Conservation (phyloP, 1,284 basidiomycete genomes). For the Rhodofomes roseus region DNA sequence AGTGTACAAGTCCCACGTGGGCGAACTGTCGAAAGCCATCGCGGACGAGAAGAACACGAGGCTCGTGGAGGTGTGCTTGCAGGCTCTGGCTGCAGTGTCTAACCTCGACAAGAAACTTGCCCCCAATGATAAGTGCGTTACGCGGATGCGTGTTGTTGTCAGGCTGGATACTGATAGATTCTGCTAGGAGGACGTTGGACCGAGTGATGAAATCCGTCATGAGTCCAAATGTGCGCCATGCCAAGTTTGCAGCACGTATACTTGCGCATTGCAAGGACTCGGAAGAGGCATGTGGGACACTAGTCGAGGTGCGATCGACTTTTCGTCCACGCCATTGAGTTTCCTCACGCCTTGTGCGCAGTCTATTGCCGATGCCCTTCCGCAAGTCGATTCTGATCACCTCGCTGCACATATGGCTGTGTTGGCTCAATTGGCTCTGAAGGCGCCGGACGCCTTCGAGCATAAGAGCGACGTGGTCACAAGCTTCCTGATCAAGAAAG, state of each 20-base stretch:
- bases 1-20: slow-evolving; percentile 72
- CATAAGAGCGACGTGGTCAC: slow-evolving; percentile 71
- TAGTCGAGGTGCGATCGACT: slow-evolving; percentile 60
- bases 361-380: slow-evolving; percentile 58
- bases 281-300: slow-evolving; percentile 45
- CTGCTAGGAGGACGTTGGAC: slow-evolving; percentile 59
- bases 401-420: slow-evolving; percentile 70
- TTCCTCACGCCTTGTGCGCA: slow-evolving; percentile 22
- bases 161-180: background rate
- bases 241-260: slow-evolving; percentile 87
- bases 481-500: slow-evolving; percentile 66
- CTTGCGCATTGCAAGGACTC: slow-evolving; percentile 59
- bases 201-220: slow-evolving; percentile 60
- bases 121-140: slow-evolving; percentile 66
- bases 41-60: slow-evolving; percentile 58
- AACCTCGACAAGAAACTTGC: slow-evolving; percentile 54
- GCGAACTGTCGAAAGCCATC: slow-evolving; percentile 70
- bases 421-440: slow-evolving; percentile 73
- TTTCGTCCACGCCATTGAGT: background rate
- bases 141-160: background rate
- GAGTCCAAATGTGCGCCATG: slow-evolving; percentile 62
- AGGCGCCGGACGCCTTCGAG: slow-evolving; percentile 73
- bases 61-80: slow-evolving; percentile 68
- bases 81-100: slow-evolving; percentile 70
- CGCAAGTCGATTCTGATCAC: slow-evolving; percentile 44